Base-by-base conservation (phyloP, 345 rosid genomes). In the Brassica juncea region DNA sequence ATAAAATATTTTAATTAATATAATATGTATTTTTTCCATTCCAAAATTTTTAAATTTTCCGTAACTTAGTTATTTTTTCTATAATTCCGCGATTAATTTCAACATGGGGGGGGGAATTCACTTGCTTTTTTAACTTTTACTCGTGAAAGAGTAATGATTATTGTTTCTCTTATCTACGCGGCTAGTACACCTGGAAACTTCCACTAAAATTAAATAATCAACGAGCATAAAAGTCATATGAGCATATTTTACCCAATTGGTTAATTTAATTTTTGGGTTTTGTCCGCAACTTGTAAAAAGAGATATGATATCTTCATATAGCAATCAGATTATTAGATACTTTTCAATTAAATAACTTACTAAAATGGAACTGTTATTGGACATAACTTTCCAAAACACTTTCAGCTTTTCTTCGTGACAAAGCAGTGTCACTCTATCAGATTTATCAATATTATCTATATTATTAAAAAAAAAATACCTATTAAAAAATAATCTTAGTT, bases 331-430 rank as follows among this genome's bases (percentile, higher is more conserved):
- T 66, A 78, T 66, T 78, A 14, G 21, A 14, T 37, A 16, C 72
- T 66, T 78, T 66, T 28, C 14, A 71, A 76, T 78, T 78, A 72
- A 39, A 78, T 57, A 78, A 55, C 39, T 71, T 4, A 28, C 42
- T 72, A 58, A 25, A 52, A 52, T 8, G 67, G 65, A 65, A 65
- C 67, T 39, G 72, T 66, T 68, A 72, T 65, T 72, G 61, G 61
- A 39, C 52, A 37, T 57, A 65, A 71, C 42, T 27, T 78, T 62
- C 19, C 67, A 39, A 31, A 14, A 78, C 31, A 49, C 55, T 37
- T 71, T 57, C 81, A 72, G 68, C 72, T 78, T 78, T 63, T 78
- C 67, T 65, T 72, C 72, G 61, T 78, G 72, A 78, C 77, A 71
- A 55, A 39, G 47, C 72, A 16, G 63, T 71, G 28, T 35, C 27